Base-by-base conservation (phyloP, 495 filamentous ascomycete genomes). In the Trichocladium antarcticum region DNA sequence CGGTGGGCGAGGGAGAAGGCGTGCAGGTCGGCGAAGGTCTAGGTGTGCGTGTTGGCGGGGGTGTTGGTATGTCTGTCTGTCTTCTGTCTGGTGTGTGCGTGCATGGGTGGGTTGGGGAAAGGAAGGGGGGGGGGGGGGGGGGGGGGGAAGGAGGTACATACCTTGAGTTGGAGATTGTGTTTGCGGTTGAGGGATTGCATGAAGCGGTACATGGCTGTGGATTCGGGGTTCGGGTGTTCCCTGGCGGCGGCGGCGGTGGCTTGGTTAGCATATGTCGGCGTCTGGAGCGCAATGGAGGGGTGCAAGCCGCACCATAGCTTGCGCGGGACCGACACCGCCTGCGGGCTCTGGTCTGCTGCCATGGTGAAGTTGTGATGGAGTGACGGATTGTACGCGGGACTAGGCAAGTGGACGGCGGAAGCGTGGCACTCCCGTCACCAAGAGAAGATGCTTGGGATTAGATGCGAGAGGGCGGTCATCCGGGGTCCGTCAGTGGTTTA, bases 141-240 rank as follows among this genome's bases (percentile, higher is more conserved):
- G 9, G 24, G 16, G 16, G 9, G 32, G 20, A 40, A 31, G 1
- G 5, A 5, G 10, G 12, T 22, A 31, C 55, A 47, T 51, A 75
- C 76, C 59, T 74, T 61, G 36, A 80, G 57, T 5, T 65, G 49
- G 31, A 71, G 36, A 24, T 55, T 55, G 22, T 71, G 45, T 42
- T 70, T 69, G 17, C 55, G 45, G 53, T 79, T 79, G 37, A 77
- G 42, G 22, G 58, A 40, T 47, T 73, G 65, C 65, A 76, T 70
- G 39, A 80, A 72, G 32, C 55, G 55, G 54, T 71, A 73, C 68
- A 80, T 73, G 32, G 58, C 54, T 1, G 77, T 78, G 50, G 59
- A 67, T 50, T 76, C 45, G 11, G 75, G 77, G 53, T 73, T 55
- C 11, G 73, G 73, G 51, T 79, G 77, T 55, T 77, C 68, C 77